Conservation (phyloP, 257 asterid genomes). For the Ilex aquifolium region DNA sequence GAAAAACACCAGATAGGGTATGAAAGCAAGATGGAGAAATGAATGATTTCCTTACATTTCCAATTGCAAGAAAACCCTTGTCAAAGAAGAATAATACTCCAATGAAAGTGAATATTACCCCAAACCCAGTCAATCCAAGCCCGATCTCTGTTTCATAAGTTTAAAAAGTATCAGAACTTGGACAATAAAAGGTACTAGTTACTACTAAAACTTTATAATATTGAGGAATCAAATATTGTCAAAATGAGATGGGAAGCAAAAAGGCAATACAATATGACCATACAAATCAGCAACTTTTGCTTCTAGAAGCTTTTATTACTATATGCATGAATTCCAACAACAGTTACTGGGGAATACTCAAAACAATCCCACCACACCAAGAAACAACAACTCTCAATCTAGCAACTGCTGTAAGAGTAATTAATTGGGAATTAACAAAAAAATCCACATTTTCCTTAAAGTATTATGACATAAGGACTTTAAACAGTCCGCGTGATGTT, state of each 20-base stretch:
- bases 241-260: neutral
- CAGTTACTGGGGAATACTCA: neutral
- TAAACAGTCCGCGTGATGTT: no score
- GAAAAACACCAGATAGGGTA: neutral
- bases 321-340: neutral
- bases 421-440: no score
- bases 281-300: neutral
- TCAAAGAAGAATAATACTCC: conserved; percentile 33
- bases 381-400: neutral
- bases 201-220: neutral
- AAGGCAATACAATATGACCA: neutral
- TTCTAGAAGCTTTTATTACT: neutral
- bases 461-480: no score
- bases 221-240: neutral
- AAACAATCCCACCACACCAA: neutral
- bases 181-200: neutral
- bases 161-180: neutral
- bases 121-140: conserved; percentile 32
- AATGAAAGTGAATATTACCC: conserved; percentile 19
- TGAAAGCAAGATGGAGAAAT: neutral
- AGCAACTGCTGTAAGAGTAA: no score
- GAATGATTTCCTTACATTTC: conserved; percentile 29
- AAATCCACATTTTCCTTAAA: no score
- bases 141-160: conserved; percentile 30
- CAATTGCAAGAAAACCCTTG: conserved; percentile 25